A percentile compares a stretch with the other conserved stretches of the same genome.
Evolutionary conservation across 1,284 basidiomycete species (phyloP).

Genomic region (Naganishia cerealis): DNA sequence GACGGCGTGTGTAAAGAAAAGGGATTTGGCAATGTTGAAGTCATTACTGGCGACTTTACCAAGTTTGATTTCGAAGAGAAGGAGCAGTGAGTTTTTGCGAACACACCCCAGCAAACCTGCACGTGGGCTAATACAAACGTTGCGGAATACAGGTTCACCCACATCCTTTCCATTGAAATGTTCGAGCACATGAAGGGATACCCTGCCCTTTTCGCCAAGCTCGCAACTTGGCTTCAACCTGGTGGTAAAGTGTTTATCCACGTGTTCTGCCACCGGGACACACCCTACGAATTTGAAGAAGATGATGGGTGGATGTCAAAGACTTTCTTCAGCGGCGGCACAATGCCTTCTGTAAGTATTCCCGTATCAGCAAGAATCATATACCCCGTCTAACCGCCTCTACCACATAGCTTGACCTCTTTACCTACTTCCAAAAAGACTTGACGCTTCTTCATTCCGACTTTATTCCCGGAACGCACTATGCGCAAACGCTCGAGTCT

Average conservation of each 20-base stretch:
- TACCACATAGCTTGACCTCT: constrained; percentile 67
- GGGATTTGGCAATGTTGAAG: constrained; percentile 64
- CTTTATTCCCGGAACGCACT: constrained; percentile 68
- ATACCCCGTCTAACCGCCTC: not conserved
- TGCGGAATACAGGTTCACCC: constrained; percentile 62
- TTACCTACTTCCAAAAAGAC: constrained; percentile 71
- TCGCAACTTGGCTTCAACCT: constrained; percentile 68
- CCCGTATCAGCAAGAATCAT: too few species aligned
- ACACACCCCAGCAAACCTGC: not conserved
- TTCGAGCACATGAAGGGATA: constrained; percentile 83
- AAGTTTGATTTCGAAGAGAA: constrained; percentile 62
- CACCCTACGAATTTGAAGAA: constrained; percentile 72
- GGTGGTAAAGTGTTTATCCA: constrained; percentile 64
- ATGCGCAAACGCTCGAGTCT: constrained; percentile 67
- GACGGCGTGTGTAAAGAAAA: constrained; percentile 61
- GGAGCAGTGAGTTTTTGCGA: constrained; percentile 55
- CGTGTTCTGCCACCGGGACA: constrained; percentile 70
- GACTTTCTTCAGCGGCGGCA: constrained; percentile 69
- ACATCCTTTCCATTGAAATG: constrained; percentile 77
- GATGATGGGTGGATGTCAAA: constrained; percentile 72
- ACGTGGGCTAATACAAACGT: not conserved
- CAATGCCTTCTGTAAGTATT: constrained; percentile 43
- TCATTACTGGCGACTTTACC: constrained; percentile 74
- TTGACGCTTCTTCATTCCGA: constrained; percentile 63
- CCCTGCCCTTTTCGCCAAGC: constrained; percentile 64